Conservation (phyloP, 2,329 filamentous ascomycete species). For the Metarhizium guizhouense region DNA sequence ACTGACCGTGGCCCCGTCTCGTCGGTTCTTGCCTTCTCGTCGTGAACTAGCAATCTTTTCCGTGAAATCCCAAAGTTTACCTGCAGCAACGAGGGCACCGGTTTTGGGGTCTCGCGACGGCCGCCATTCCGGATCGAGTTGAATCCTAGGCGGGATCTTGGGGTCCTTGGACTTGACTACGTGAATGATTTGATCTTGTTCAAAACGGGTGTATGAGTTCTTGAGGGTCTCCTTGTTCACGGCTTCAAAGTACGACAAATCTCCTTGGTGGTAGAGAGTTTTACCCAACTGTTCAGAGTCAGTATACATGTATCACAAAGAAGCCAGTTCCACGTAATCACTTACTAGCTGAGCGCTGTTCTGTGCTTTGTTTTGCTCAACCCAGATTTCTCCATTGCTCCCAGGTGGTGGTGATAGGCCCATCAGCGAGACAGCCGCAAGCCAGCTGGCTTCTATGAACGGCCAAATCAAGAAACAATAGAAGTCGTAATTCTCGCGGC, state of each 20-base stretch:
- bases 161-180: constrained; percentile 60
- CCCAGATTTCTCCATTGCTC: constrained; percentile 60
- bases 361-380: constrained; percentile 69
- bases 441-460: constrained; percentile 90
- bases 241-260: constrained; percentile 93
- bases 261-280: constrained; percentile 94
- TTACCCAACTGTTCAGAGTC: constrained; percentile 64
- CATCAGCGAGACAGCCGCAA: constrained; percentile 80
- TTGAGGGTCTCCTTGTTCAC: constrained; percentile 97
- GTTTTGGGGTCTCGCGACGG: constrained; percentile 55
- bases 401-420: constrained; percentile 67
- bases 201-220: constrained; percentile 81
- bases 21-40: constrained; percentile 87
- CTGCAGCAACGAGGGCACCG: constrained; percentile 56
- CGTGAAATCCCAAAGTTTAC: constrained; percentile 83
- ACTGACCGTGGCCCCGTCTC: constrained; percentile 86
- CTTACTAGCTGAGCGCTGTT: constrained; percentile 71
- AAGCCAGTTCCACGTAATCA: neutral
- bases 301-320: neutral
- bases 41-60: constrained; percentile 76
- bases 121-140: constrained; percentile 66
- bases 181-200: constrained; percentile 82
- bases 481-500: constrained; percentile 94
- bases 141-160: constrained; percentile 52
- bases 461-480: constrained; percentile 99